These are phyloP conservation scores for Lolium rigidum DNA, from an alignment of 176 grass and related monocot genomes.

Conservation along the genomic window DNA sequence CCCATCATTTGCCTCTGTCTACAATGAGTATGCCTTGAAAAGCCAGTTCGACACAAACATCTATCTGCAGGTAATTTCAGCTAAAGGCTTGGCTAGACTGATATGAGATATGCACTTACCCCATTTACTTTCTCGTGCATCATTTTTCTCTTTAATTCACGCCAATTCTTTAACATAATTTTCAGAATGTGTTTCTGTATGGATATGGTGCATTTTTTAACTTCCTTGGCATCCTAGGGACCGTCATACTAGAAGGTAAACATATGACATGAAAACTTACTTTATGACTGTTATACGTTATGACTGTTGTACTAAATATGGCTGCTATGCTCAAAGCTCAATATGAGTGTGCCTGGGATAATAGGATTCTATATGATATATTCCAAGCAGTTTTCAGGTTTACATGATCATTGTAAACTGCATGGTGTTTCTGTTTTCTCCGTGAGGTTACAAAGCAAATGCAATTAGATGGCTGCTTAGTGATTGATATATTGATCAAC, in stretches of 20 bases:
- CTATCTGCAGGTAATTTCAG: conserved; percentile 84
- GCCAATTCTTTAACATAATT: conserved; percentile 24
- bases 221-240: conserved; percentile 90
- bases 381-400: neutral
- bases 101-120: neutral
- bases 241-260: conserved; percentile 85
- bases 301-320: conserved; percentile 1
- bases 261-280: conserved; percentile 20
- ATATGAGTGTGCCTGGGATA: neutral
- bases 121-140: neutral
- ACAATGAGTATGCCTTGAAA: conserved; percentile 98
- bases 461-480: conserved; percentile 16
- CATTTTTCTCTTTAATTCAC: neutral
- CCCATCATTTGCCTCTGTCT: conserved; percentile 95
- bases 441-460: conserved; percentile 18
- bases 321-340: conserved; percentile 2
- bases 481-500: conserved; percentile 33
- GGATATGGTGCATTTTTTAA: conserved; percentile 99
- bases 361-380: neutral
- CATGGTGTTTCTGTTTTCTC: neutral
- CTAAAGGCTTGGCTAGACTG: conserved; percentile 23
- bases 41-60: conserved; percentile 98
- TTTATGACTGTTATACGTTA: conserved; percentile 17
- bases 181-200: conserved; percentile 98
- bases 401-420: neutral